Percentiles rank a stretch among this genome's conserved stretches.
Evolutionary conservation across 345 rosid species (phyloP).

Genomic region (Cardiospermum halicacabum): DNA sequence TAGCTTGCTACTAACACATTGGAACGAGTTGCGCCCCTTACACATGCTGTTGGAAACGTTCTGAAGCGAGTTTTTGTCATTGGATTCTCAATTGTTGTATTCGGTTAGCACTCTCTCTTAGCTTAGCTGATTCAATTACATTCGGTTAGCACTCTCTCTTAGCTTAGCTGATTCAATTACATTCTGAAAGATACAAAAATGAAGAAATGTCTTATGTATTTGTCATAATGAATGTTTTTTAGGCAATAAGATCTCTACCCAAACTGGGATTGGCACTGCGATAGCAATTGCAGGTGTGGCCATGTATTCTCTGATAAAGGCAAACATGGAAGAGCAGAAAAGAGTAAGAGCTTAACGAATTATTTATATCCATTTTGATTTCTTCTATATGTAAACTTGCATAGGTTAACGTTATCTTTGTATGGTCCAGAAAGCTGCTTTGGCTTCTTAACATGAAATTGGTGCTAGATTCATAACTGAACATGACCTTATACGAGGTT

Average conservation of each 20-base stretch:
- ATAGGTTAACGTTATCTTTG: too few species aligned
- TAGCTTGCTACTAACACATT: conserved; percentile 52
- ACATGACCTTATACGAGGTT: neutral
- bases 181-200: neutral
- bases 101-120: conserved; percentile 26
- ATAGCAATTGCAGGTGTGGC: conserved; percentile 53
- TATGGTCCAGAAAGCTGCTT: conserved; percentile 32
- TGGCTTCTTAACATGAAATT: conserved; percentile 10
- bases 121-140: neutral
- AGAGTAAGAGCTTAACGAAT: conserved; percentile 28
- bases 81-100: conserved; percentile 45
- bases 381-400: neutral
- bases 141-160: neutral
- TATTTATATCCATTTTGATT: neutral
- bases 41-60: conserved; percentile 55
- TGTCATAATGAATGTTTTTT: conserved; percentile 12
- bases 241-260: conserved; percentile 51
- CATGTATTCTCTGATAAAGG: conserved; percentile 42
- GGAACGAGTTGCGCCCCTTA: conserved; percentile 49
- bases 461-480: neutral
- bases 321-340: conserved; percentile 45
- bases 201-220: neutral
- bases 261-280: conserved; percentile 46
- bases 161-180: neutral
- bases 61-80: conserved; percentile 48